Conservation (phyloP, 441 rosid species). For the Iberis amara region DNA sequence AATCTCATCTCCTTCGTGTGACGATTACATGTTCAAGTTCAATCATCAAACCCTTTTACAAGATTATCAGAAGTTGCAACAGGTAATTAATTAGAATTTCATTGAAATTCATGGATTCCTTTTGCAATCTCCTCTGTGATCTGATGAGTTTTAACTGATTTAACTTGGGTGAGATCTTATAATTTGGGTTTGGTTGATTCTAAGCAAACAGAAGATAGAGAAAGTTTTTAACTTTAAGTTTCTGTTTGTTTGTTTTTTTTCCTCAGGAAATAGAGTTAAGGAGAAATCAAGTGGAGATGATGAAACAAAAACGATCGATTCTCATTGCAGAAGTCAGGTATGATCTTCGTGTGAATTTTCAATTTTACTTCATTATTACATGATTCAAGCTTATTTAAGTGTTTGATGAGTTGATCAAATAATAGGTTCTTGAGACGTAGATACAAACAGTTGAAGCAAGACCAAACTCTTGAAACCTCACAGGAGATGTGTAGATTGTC, state of each 20-base stretch:
- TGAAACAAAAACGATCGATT: constrained; percentile 45
- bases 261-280: constrained; percentile 58
- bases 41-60: constrained; percentile 61
- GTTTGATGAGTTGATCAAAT: constrained; percentile 17
- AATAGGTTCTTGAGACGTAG: constrained; percentile 66
- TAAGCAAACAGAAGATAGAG: not conserved
- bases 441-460: constrained; percentile 45
- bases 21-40: constrained; percentile 43
- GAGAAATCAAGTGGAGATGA: constrained; percentile 42
- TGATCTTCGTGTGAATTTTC: constrained; percentile 3
- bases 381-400: constrained; percentile 12
- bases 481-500: constrained; percentile 24
- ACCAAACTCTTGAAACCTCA: constrained; percentile 31
- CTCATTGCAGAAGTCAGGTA: constrained; percentile 81
- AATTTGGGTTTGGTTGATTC: not conserved
- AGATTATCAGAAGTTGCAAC: constrained; percentile 52
- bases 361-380: constrained; percentile 7
- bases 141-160: constrained; percentile 21
- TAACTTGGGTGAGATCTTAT: not conserved
- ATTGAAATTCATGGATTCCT: constrained; percentile 6
- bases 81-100: constrained; percentile 45
- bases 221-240: not conserved
- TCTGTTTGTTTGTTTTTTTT: not conserved
- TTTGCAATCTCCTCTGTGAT: constrained; percentile 32
- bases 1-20: constrained; percentile 29